Evolutionary conservation across 169 alveolate species (phyloP).

Genomic region (Cryptosporidium andersoni): DNA sequence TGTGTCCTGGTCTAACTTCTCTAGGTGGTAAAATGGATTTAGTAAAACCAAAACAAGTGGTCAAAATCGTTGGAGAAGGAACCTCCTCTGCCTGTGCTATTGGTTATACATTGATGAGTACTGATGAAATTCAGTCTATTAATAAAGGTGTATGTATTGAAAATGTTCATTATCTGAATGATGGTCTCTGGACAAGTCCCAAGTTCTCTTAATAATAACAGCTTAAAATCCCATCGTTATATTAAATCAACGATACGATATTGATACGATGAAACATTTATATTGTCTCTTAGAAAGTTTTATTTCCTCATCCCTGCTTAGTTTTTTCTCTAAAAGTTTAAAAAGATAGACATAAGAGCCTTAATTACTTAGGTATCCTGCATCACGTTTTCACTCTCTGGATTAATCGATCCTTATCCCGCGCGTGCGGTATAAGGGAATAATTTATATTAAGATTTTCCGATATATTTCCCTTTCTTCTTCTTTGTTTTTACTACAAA

Average conservation of each 20-base stretch:
- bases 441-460: no score
- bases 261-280: no score
- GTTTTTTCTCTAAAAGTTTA: no score
- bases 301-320: no score
- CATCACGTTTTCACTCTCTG: no score
- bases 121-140: slow-evolving; percentile 87
- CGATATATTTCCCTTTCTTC: no score
- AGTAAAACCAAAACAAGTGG: slow-evolving; percentile 85
- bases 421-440: no score
- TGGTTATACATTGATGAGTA: slow-evolving; percentile 92
- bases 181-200: slow-evolving; percentile 92
- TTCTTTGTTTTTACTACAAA: no score
- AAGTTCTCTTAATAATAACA: neutral
- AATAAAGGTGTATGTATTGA: slow-evolving; percentile 93
- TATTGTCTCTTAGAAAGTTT: no score
- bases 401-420: no score
- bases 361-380: no score
- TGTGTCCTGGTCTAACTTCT: slow-evolving; percentile 98
- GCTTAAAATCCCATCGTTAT: neutral
- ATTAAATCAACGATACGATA: neutral
- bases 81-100: slow-evolving; percentile 93
- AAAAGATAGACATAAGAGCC: no score
- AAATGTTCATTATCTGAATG: slow-evolving; percentile 89
- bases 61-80: slow-evolving; percentile 89
- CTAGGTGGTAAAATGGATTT: slow-evolving; percentile 94